Evolutionary conservation across 352 stramenopile genomes (phyloP), one percentile per base, ranked within the genome.

Genomic region (Pythium phragmitis): DNA sequence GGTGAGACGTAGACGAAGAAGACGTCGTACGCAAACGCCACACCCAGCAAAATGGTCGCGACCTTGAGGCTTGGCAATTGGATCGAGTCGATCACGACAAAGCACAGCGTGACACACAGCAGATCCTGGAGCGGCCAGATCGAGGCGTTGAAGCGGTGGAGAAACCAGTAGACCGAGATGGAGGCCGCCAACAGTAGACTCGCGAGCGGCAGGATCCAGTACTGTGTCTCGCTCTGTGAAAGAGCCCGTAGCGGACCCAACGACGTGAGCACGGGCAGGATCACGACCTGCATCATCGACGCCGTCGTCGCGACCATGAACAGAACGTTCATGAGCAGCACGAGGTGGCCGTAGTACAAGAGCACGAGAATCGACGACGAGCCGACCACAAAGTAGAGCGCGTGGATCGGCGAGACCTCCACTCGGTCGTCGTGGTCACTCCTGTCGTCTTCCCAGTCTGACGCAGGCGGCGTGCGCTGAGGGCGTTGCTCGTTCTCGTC

Each of bases 1-100:
- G 92, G 92, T 0, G 89, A 96, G 7, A 98, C 59, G 75, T 97
- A 98, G 33, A 98, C 91, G 74, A 98, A 97, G 69, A 97, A 98
- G 30, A 98, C 91, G 69, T 98, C 92, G 72, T 98, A 98, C 51
- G 94, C 76, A 69, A 98, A 97, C 1, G 92, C 91, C 16, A 91
- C 80, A 23, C 76, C 78, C 33, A 98, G 74, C 17, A 98, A 67
- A n/a, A 85, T 76, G 1, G 81, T 79, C 12, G 86, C 91, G 7
- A 98, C 90, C 48, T 80, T 75, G 23, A 98, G 82, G 42, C 73
- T 85, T 14, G 75, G 75, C 6, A 88, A 42, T 46, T 93, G 89
- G 19, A 98, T 91, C 14, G 91, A 78, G 41, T 87, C 77, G 47
- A 98, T 75, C 60, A 97, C 96, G 3, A 94, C 75, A 28, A 97